A percentile compares a stretch with the other conserved stretches of the same genome.
These are phyloP conservation scores for Lasiodiplodia citricola DNA, from an alignment of 2,329 filamentous ascomycete species.

Conservation along the genomic window DNA sequence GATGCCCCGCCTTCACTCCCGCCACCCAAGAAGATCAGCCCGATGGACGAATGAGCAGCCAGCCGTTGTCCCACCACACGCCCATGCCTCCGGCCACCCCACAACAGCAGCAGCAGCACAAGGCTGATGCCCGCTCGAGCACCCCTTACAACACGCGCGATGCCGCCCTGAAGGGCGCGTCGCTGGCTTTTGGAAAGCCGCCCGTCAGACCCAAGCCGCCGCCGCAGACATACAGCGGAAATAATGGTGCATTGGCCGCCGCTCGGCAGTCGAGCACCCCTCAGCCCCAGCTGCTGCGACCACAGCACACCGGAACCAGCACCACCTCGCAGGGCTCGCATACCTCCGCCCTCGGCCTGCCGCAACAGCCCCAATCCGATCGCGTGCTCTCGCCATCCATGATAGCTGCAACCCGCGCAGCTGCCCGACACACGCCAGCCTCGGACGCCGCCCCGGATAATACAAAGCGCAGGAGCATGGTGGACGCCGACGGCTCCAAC, in stretches of 20 bases:
- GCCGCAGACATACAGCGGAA: constrained; percentile 46
- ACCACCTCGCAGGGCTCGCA: constrained; percentile 1
- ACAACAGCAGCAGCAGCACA: constrained; percentile 37
- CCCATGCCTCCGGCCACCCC: constrained; percentile 36
- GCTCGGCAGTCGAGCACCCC: constrained; percentile 34
- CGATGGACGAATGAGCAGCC: constrained; percentile 47
- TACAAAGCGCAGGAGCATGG: background rate
- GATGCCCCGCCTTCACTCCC: constrained; percentile 6
- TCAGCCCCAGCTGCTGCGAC: constrained; percentile 18
- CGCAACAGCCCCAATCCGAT: constrained; percentile 35
- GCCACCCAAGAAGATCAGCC: constrained; percentile 28
- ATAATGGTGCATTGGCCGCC: constrained; percentile 52
- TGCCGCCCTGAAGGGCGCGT: constrained; percentile 57
- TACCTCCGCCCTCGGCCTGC: constrained; percentile 34
- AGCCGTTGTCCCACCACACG: constrained; percentile 29
- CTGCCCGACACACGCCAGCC: constrained; percentile 63
- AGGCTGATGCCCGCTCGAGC: constrained; percentile 42
- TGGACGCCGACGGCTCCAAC: background rate
- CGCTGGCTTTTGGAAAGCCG: constrained; percentile 54
- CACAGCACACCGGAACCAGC: constrained; percentile 23
- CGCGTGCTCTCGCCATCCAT: constrained; percentile 62
- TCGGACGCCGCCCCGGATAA: constrained; percentile 27
- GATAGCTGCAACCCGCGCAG: constrained; percentile 66
- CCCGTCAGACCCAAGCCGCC: constrained; percentile 47
- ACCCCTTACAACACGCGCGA: constrained; percentile 45